A percentile compares a stretch with the other conserved stretches of the same genome.
Evolutionary conservation across 257 asterid genomes (phyloP).

Genomic region (Capsicum rhomboideum): DNA sequence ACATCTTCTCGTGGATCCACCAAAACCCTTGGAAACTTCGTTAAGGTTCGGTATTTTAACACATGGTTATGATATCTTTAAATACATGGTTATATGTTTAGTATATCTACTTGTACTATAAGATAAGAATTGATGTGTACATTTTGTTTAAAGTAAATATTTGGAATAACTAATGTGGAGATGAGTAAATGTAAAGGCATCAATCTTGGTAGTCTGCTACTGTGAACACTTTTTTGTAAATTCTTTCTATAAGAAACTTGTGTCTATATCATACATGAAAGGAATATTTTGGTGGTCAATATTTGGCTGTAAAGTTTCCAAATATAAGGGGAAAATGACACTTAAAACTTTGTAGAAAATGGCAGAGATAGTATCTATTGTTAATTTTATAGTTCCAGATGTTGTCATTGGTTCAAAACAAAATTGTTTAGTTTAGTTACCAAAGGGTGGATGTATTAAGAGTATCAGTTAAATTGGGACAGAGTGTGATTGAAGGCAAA

Average conservation of each 20-base stretch:
- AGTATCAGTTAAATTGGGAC: not conserved
- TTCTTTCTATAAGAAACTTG: too few species aligned
- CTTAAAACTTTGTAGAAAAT: not conserved
- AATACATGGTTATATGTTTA: not conserved
- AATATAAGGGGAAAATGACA: too few species aligned
- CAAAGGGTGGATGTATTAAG: not conserved
- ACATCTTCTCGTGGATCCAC: constrained; percentile 89
- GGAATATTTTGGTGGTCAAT: too few species aligned
- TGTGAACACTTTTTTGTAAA: not conserved
- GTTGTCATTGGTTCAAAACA: too few species aligned
- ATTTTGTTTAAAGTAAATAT: not conserved
- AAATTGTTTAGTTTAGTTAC: not conserved
- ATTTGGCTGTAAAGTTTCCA: too few species aligned
- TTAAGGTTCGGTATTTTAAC: constrained; percentile 35
- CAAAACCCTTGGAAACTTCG: constrained; percentile 86
- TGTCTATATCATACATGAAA: too few species aligned
- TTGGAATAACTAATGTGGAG: not conserved
- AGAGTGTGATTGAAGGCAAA: not conserved
- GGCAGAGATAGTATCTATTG: not conserved
- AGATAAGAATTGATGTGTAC: not conserved
- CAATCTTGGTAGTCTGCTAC: not conserved
- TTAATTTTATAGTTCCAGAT: too few species aligned
- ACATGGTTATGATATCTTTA: not conserved
- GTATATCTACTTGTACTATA: not conserved
- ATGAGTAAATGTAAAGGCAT: not conserved